Evolutionary conservation across 805 yeast genomes (phyloP).

Genomic region (Metschnikowia proteae): DNA sequence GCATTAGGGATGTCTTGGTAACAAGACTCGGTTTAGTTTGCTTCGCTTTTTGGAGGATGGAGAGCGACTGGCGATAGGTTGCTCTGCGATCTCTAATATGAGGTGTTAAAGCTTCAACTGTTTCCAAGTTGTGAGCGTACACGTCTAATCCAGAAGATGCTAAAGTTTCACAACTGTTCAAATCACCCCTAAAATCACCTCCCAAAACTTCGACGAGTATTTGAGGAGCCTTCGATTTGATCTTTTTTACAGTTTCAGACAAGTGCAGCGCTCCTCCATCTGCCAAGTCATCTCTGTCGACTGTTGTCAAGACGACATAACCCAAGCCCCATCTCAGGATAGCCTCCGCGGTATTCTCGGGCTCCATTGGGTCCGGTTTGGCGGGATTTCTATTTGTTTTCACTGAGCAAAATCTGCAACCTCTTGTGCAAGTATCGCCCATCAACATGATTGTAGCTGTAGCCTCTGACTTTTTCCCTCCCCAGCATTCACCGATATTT

Average conservation of each 20-base stretch:
- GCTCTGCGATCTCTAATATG: slow-evolving; percentile 96
- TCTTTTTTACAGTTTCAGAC: slow-evolving; percentile 78
- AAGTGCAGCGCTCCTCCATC: slow-evolving; percentile 95
- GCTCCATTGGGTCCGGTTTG: slow-evolving; percentile 92
- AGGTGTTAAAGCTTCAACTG: slow-evolving; percentile 93
- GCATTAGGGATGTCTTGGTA: slow-evolving; percentile 93
- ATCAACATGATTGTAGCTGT: slow-evolving; percentile 96
- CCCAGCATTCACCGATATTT: slow-evolving; percentile 99
- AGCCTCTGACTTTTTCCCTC: slow-evolving; percentile 90
- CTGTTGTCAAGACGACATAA: slow-evolving; percentile 94
- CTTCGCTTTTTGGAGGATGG: slow-evolving; percentile 80
- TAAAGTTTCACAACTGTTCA: slow-evolving; percentile 71
- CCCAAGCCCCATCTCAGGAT: slow-evolving; percentile 98
- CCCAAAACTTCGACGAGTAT: slow-evolving; percentile 88
- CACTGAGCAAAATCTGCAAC: slow-evolving; percentile 97
- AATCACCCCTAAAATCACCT: slow-evolving; percentile 93
- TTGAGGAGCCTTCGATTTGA: slow-evolving; percentile 85
- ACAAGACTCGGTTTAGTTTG: slow-evolving; percentile 65
- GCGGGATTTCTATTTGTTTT: slow-evolving; percentile 87
- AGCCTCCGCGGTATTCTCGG: slow-evolving; percentile 97
- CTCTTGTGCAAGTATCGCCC: slow-evolving; percentile 99
- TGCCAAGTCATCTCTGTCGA: slow-evolving; percentile 88
- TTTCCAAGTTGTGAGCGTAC: slow-evolving; percentile 94
- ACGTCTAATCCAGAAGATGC: slow-evolving; percentile 91
- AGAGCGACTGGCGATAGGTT: slow-evolving; percentile 81